Percentiles rank a stretch among this genome's conserved stretches.
Conservation (phyloP, 208 protist species). For the Trypanosoma platydactyli region DNA sequence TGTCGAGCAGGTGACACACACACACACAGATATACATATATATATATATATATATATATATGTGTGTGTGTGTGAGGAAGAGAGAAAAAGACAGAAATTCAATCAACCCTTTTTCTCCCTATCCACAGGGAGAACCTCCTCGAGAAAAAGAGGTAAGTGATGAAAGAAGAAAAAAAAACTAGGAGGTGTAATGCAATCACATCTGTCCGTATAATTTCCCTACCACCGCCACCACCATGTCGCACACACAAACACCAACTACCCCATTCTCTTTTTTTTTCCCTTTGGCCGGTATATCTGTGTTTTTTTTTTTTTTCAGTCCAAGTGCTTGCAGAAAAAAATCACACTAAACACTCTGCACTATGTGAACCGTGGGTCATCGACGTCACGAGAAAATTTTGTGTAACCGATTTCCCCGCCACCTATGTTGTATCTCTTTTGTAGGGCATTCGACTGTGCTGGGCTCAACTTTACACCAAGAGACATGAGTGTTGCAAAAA, state of each 20-base stretch:
- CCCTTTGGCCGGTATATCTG: too few relatives aligned
- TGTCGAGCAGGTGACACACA: too few relatives aligned
- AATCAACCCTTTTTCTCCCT: not conserved
- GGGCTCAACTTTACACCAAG: constrained; percentile 73
- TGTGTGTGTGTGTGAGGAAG: too few relatives aligned
- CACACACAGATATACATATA: not conserved
- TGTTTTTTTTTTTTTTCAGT: not conserved
- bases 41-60: not conserved
- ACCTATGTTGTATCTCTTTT: constrained; percentile 49
- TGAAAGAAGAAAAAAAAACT: constrained; percentile 3
- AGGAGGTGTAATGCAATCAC: not conserved
- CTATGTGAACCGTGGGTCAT: constrained; percentile 44
- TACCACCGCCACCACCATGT: too few relatives aligned
- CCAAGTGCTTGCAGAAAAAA: not conserved
- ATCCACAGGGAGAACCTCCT: not conserved
- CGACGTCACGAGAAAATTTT: constrained; percentile 52
- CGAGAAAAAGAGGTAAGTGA: not conserved
- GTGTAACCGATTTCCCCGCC: constrained; percentile 76
- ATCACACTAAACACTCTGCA: constrained; percentile 7
- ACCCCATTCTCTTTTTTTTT: too few relatives aligned
- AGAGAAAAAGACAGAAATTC: constrained; percentile 17
- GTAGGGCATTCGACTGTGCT: constrained; percentile 52
- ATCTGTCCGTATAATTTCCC: too few relatives aligned
- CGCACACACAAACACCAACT: too few relatives aligned
- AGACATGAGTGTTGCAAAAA: constrained; percentile 75